Evolutionary conservation across 495 filamentous ascomycete genomes (phyloP).

Genomic region (Cryomyces antarcticus): DNA sequence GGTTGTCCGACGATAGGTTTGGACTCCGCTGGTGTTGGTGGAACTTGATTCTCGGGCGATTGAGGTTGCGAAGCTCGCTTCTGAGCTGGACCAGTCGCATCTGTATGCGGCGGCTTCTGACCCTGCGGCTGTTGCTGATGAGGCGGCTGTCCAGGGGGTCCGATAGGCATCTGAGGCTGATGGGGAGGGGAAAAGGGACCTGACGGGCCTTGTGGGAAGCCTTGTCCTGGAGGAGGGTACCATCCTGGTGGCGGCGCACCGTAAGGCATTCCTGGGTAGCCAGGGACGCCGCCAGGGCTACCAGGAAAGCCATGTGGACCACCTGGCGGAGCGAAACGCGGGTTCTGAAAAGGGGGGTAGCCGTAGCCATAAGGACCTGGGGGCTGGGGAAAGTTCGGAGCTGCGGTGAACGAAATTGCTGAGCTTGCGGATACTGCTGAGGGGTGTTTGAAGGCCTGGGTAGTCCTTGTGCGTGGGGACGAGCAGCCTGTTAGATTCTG

Average conservation of each 20-base stretch:
- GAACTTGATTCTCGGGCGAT: slow-evolving; percentile 1
- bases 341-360: slow-evolving; percentile 17
- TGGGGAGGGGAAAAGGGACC: slow-evolving; percentile 15
- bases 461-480: slow-evolving; percentile 12
- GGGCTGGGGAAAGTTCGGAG: slow-evolving; percentile 18
- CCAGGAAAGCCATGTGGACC: slow-evolving; percentile 42
- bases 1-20: slow-evolving; percentile 6
- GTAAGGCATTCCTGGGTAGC: slow-evolving; percentile 39
- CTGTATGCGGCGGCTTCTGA: not conserved
- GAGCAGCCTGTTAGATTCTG: not conserved
- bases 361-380: slow-evolving; percentile 21
- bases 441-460: slow-evolving; percentile 11
- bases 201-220: slow-evolving; percentile 36
- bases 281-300: slow-evolving; percentile 24
- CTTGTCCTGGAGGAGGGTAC: slow-evolving; percentile 60
- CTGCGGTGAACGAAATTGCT: slow-evolving; percentile 11
- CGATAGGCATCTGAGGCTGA: slow-evolving; percentile 15
- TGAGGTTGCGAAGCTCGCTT: slow-evolving; percentile 1
- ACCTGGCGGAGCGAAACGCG: slow-evolving; percentile 23
- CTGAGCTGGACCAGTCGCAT: not conserved
- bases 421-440: slow-evolving; percentile 21
- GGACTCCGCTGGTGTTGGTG: slow-evolving; percentile 1
- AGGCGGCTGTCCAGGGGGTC: slow-evolving; percentile 15
- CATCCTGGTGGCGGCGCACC: slow-evolving; percentile 52
- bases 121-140: not conserved